Evolutionary conservation across 2,329 filamentous ascomycete species (phyloP), one percentile per base, ranked within the genome.

Genomic region (Fusarium xylarioides): DNA sequence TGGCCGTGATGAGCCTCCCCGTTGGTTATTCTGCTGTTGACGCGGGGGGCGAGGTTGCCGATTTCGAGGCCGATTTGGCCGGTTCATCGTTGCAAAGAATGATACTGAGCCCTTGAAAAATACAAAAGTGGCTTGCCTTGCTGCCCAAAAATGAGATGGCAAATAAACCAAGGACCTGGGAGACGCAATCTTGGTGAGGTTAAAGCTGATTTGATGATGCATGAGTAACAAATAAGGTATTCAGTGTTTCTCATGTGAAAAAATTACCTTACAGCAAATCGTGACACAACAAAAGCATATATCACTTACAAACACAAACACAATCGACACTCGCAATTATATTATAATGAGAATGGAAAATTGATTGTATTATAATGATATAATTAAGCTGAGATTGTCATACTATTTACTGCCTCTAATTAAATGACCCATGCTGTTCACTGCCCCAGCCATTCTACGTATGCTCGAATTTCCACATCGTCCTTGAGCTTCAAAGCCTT

Each of bases 11-110:
- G 70, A 60, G 35, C 70, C 70, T 14, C 73, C 67, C 21, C 71
- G 57, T 38, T 75, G 71, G 18, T 66, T 70, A 21, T 71, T 71
- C 35, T 76, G 70, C 18, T 71, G 73, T 38, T 77, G 71, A 30
- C 77, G 74, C 40, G 70, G 70, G 10, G 78, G 71, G 4, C 77
- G 77, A 44, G 77, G 77, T 57, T 82, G 81, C 21, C 76, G 77
- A 49, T 82, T 82, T 23, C 78, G 76, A 35, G 81, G 80, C 18
- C 79, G 74, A 44, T 82, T 79, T 26, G 80, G 78, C 15, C 78
- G 75, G 58, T 82, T 74, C 80, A 82, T 82, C 2, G 52, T 64
- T 37, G 42, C 19, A 43, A 65, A 43, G 16, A 59, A 19, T 23
- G 37, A 35, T 19, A 7, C 15, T 12, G 23, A 18, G 15, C 8